phyloP scores from a whole-genome alignment of 2,329 filamentous ascomycete species.

The Macrophomina phaseolina region DNA sequence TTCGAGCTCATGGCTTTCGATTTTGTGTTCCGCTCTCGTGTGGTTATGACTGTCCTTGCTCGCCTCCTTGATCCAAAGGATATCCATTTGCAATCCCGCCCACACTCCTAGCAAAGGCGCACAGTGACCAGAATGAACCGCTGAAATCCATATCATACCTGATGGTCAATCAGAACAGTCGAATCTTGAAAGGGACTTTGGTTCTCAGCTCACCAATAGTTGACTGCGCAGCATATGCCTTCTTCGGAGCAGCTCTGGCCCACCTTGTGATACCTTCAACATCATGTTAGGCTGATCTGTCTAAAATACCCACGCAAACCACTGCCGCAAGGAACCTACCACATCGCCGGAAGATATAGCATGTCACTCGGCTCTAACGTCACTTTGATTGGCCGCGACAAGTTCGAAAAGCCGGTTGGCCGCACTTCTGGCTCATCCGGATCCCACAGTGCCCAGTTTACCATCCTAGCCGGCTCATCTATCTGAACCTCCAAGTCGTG shows the following conservation, averaged over 20 bases:
- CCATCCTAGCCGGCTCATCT: constrained; percentile 48
- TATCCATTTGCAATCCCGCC: constrained; percentile 30
- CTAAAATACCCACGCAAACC: background rate
- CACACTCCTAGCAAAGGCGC: constrained; percentile 55
- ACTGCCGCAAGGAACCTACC: constrained; percentile 55
- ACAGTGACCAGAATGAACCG: constrained; percentile 69
- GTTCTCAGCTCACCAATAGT: constrained; percentile 64
- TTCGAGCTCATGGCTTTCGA: no score
- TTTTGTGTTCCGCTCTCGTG: no score
- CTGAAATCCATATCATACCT: constrained; percentile 79
- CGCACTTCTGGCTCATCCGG: constrained; percentile 63
- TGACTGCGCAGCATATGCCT: constrained; percentile 77
- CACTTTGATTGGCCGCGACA: constrained; percentile 68
- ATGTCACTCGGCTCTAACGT: constrained; percentile 76
- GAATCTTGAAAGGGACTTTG: no score
- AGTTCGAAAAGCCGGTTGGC: constrained; percentile 63
- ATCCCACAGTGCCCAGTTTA: constrained; percentile 78
- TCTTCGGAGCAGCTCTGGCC: constrained; percentile 71
- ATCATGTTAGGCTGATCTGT: background rate
- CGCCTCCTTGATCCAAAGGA: background rate
- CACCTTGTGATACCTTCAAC: constrained; percentile 75
- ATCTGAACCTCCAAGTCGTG: constrained; percentile 39
- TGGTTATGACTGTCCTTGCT: background rate
- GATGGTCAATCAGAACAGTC: background rate
- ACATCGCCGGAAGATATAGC: constrained; percentile 81